Base-by-base conservation (phyloP, 805 yeast species). In the Yarrowia phangngaensis region DNA sequence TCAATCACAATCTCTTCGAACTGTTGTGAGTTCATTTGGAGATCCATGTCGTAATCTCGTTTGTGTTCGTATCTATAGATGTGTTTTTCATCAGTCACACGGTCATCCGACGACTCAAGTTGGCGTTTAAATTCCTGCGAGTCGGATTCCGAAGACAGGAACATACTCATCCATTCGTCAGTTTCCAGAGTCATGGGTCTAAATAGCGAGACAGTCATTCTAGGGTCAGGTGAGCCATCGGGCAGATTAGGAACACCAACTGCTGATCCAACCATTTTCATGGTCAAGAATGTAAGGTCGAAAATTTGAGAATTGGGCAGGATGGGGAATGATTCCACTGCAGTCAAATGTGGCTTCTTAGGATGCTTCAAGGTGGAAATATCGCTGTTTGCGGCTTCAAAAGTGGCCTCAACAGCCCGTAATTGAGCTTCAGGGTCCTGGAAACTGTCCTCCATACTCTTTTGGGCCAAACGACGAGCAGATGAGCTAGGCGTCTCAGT, bases 261-360 rank as follows among this genome's bases (percentile, higher is more conserved):
- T 0, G 78, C 78, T 46, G 75, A 71, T 15, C 78, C 79, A 14
- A 67, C 65, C 60, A 60, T 60, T 48, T 57, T 56, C 47, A 64
- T 65, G 35, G 57, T 58, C 52, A 54, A 52, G 53, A 54, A 87
- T 46, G 73, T 76, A 56, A 85, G 80, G 65, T 92, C 98, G 75
- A 87, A 72, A 73, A 84, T 76, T n/a, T 90, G 80, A 8, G 92
- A 79, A 64, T 92, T 97, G 6, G 98, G 98, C 54, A 89, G 69
- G 20, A 92, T 68, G 19, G 82, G 81, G 86, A 88, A 85, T 1
- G 87, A 72, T 52, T 72, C 74, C 15, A 81, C 88, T 0, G 95
- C 95, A 49, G 73, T 79, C 43, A 87, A 66, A 51, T 76, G 70
- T 60, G 75, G 82, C 67, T 81, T 86, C 20, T 75, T 73, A 23